These are phyloP conservation scores for Platanthera guangdongensis DNA, from an alignment of 106 monocot species.

Conservation along the genomic window DNA sequence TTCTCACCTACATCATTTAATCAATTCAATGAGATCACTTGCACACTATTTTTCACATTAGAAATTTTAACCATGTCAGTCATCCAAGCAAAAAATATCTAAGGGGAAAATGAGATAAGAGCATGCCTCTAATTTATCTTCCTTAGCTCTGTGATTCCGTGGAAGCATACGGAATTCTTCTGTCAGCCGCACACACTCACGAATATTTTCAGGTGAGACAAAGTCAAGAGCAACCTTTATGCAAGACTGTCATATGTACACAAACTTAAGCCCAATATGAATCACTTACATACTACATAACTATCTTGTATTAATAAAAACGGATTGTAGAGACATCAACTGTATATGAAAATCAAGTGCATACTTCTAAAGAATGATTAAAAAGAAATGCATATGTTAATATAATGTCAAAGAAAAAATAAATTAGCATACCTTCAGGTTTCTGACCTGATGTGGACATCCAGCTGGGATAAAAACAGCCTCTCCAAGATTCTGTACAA, in stretches of 20 bases:
- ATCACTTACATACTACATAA: not conserved
- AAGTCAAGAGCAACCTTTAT: conserved; percentile 49
- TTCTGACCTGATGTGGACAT: conserved; percentile 94
- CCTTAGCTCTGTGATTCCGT: conserved; percentile 31
- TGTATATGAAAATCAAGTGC: no score
- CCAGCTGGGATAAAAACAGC: conserved; percentile 93
- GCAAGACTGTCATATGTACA: conserved; percentile 30
- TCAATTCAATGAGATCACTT: not conserved
- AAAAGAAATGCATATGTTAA: no score
- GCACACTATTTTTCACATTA: not conserved
- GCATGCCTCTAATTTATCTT: conserved; percentile 34
- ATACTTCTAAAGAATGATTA: no score
- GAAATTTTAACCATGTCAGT: not conserved
- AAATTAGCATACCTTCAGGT: conserved; percentile 53
- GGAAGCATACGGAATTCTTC: conserved; percentile 41
- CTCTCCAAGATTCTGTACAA: conserved; percentile 81
- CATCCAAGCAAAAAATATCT: not conserved
- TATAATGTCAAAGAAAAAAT: not conserved
- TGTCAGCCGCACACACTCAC: conserved; percentile 25
- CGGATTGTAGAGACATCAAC: no score
- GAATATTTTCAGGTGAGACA: conserved; percentile 41
- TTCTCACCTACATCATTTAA: conserved; percentile 5
- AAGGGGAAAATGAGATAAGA: not conserved
- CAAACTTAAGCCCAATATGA: not conserved
- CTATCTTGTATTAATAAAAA: not conserved